Base-by-base conservation (phyloP, 768 basidiomycete species). In the Paxillus rubicundulus region DNA sequence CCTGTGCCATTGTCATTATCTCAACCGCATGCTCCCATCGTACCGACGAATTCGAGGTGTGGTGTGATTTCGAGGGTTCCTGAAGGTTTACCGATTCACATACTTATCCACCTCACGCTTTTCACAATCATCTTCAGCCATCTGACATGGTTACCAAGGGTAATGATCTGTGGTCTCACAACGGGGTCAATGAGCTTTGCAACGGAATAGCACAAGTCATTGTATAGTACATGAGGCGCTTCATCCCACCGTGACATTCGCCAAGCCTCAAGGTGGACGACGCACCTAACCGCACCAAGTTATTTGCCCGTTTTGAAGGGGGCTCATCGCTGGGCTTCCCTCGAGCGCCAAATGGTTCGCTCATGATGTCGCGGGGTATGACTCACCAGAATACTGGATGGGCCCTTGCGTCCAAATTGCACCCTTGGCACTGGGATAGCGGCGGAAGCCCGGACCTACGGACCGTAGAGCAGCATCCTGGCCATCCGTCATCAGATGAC, bases 351-450 rank as follows among this genome's bases (percentile, higher is more conserved):
- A 83, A 66, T 92, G 87, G 85, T 89, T 94, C 63, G 87, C 86
- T 2, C 90, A 91, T 66, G 92, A 90, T 49, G 92, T 89, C 14
- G 90, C 92, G 0, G 92, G 93, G 0, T 96, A 93, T 63, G 89
- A 96, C n/a, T n/a, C n/a, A n/a, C n/a, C n/a, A n/a, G n/a, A n/a
- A n/a, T n/a, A n/a, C n/a, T n/a, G n/a, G n/a, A n/a, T n/a, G n/a
- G n/a, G n/a, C n/a, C n/a, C n/a, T n/a, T n/a, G n/a, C n/a, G n/a
- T n/a, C n/a, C n/a, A n/a, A n/a, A n/a, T n/a, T n/a, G n/a, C n/a
- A n/a, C n/a, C n/a, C n/a, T n/a, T n/a, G n/a, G n/a, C n/a, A n/a
- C n/a, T n/a, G n/a, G n/a, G n/a, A n/a, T n/a, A n/a, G n/a, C n/a
- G n/a, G n/a, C 24, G 24, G 24, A 24, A 24, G 24, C 24, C 6